Evolutionary conservation across 441 rosid species (phyloP).

Genomic region (Populus hybrid): DNA sequence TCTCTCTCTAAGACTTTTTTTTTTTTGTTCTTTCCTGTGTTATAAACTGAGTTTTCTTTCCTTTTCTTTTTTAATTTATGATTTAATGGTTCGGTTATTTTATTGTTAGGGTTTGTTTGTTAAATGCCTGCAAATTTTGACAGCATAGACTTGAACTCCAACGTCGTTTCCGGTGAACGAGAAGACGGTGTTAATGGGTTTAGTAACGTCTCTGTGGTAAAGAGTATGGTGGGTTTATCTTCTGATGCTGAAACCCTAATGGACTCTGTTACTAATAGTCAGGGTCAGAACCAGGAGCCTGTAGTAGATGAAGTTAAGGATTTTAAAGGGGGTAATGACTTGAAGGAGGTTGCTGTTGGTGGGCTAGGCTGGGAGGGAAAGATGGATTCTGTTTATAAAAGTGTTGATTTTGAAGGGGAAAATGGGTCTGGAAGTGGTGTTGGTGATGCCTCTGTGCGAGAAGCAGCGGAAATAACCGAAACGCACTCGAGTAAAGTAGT

Average conservation of each 20-base stretch:
- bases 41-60: conserved; percentile 6
- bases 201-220: neutral
- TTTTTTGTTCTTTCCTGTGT: neutral
- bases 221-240: conserved; percentile 8
- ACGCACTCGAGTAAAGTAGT: conserved; percentile 2
- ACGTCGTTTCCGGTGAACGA: conserved; percentile 27
- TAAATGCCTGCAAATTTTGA: conserved; percentile 45
- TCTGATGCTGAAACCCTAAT: conserved; percentile 35
- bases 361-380: conserved; percentile 16
- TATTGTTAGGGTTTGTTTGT: conserved; percentile 23
- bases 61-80: conserved; percentile 22
- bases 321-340: conserved; percentile 11
- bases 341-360: conserved; percentile 12
- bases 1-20: too few species aligned
- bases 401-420: conserved; percentile 29
- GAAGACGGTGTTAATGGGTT: conserved; percentile 30
- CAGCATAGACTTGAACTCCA: conserved; percentile 36
- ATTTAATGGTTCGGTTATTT: conserved; percentile 13
- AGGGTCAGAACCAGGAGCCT: conserved; percentile 17
- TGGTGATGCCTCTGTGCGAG: neutral
- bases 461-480: neutral
- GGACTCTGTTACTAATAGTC: conserved; percentile 18
- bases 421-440: conserved; percentile 20
- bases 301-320: conserved; percentile 19
- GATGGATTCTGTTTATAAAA: conserved; percentile 25